Evolutionary conservation across 1,139 yeast species (phyloP), one percentile per base, ranked within the genome.

Genomic region (Zygosaccharomyces pseudobailii): DNA sequence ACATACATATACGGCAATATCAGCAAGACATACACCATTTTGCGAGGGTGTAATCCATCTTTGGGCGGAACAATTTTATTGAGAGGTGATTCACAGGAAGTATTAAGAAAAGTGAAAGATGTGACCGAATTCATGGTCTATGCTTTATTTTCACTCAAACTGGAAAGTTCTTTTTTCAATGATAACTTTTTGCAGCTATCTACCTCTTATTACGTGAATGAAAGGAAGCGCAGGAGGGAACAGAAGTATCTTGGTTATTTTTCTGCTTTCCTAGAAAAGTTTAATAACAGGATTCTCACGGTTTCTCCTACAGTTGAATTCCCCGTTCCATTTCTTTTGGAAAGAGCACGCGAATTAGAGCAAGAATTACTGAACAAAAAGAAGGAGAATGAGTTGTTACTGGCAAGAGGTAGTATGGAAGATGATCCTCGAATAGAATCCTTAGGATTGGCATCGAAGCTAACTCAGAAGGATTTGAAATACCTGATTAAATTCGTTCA

Each of bases 41-140:
- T 94, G 49, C 77, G 83, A 2, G 97, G 97, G 0, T 83, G 89
- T 55, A 82, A 85, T 40, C 73, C 78, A 21, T 79, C 79, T 36
- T 69, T 83, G 0, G 98, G 98, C 0, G 84, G 92, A 40, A 89
- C 98, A 0, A 76, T 92, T 19, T 72, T 87, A 6, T 69, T 94
- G 23, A 73, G 98, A 50, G 98, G 98, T 2, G 84, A 81, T 0
- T 76, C 78, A 55, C 78, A 73, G 39, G 82, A 79, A 2, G 62
- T 74, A 1, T 67, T 90, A 52, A 75, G 80, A 44, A 79, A 80
- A 47, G 75, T 90, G 22, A 94, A 94, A 62, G 82, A 83, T 48
- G 84, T 90, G 1, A 75, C 87, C 2, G 95, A 87, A 56, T 83
- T 92, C 42, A 75, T 90, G 78, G 77, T 87, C 4, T 84, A 86